These are phyloP conservation scores for Botryotinia convoluta DNA, from an alignment of 2,329 filamentous ascomycete species.

Conservation along the genomic window DNA sequence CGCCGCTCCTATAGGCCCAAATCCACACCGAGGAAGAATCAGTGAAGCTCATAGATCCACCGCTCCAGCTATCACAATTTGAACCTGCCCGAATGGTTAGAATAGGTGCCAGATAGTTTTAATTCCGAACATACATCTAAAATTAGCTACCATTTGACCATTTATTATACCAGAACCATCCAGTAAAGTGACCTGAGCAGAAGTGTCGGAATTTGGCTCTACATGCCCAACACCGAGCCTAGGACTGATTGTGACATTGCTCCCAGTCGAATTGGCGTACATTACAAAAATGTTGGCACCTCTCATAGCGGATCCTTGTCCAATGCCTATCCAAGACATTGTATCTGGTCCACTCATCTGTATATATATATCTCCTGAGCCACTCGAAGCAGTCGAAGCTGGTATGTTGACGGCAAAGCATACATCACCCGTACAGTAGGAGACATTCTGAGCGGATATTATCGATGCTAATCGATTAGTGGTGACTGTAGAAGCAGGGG, in stretches of 20 bases:
- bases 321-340: slow-evolving; percentile 54
- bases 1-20: slow-evolving; percentile 46
- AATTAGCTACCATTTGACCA: slow-evolving; percentile 54
- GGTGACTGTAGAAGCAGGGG: background rate
- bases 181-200: slow-evolving; percentile 47
- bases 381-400: slow-evolving; percentile 47
- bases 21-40: slow-evolving; percentile 48
- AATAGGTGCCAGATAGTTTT: background rate
- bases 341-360: slow-evolving; percentile 53
- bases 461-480: slow-evolving; percentile 23
- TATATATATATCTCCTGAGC: slow-evolving; percentile 55
- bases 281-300: slow-evolving; percentile 58
- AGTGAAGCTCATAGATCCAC: slow-evolving; percentile 51
- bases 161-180: slow-evolving; percentile 52
- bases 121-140: slow-evolving; percentile 45
- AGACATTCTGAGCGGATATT: slow-evolving; percentile 26
- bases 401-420: slow-evolving; percentile 54
- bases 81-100: slow-evolving; percentile 40
- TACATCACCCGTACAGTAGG: slow-evolving; percentile 29
- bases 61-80: slow-evolving; percentile 52
- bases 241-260: slow-evolving; percentile 57
- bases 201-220: slow-evolving; percentile 44
- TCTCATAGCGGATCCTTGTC: slow-evolving; percentile 53
- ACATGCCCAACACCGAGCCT: slow-evolving; percentile 46
- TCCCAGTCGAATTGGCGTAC: slow-evolving; percentile 50